Base-by-base conservation (phyloP, 2,329 filamentous ascomycete genomes). In the Fusarium torreyae region DNA sequence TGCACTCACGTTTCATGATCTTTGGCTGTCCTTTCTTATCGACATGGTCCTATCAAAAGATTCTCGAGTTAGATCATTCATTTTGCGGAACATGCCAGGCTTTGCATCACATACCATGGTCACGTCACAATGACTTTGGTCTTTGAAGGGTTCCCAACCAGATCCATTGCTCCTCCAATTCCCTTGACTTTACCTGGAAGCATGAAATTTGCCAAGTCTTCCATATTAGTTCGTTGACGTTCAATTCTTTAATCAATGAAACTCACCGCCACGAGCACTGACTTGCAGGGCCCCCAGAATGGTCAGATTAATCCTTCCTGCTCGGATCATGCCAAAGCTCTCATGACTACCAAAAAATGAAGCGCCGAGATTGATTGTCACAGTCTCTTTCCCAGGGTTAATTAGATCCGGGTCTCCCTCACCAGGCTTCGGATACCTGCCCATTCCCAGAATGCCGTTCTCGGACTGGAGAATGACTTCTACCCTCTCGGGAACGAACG, bases 41-140 rank as follows among this genome's bases (percentile, higher is more conserved):
- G 8, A 93, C 94, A 81, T 97, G 94, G 81, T 97, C 94, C 63
- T 66, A 1, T 0, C 24, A 26, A 26, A 26, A 26, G 24, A 8
- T 26, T 26, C 24, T 26, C 24, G 24, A 26, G 5, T 45, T 3
- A 40, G 44, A 26, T 10, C 3, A 18, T 14, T 18, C 3, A 28
- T 18, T 1, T 14, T 3, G 5, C 40, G 18, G 22, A 26, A 26
- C 24, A 26, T 26, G 24, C 24, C 24, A 26, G 24, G 24, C 24
- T 26, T 26, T 26, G 24, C 8, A 26, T 26, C 7, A 18, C 28
- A 7, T 1, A 57, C 63, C 91, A 97, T 97, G 4, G n/a, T n/a
- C n/a, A n/a, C n/a, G 94, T 94, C 40, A 97, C 92, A 2, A 97
- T 94, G 10, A 97, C 94, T 84, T 95, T 96, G 33, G 94, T 97